Evolutionary conservation across 495 filamentous ascomycete genomes (phyloP), one percentile per base, ranked within the genome.

Genomic region (Penicillium daleae): DNA sequence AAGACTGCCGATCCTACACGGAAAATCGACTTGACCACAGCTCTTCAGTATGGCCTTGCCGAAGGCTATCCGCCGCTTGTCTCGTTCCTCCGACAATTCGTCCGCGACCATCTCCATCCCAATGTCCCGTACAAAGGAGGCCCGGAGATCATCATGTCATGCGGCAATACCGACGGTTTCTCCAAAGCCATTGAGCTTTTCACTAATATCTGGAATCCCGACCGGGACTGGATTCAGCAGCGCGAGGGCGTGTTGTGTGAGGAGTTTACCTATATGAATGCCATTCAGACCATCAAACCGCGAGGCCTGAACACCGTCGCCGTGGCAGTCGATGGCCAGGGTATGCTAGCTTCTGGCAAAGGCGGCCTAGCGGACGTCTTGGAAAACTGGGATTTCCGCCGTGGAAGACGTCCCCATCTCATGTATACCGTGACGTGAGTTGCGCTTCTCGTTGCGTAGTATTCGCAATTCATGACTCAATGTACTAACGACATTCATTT

Each of bases 381-480:
- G 31, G 82, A 86, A 44, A 91, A 90, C 65, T 97, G 93, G 93
- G 90, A 97, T 70, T 76, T 77, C 29, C 76, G 76, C 15, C 88
- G 82, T 63, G 92, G 92, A 0, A 86, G 85, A 65, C 80, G 89
- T 50, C 94, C 93, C 27, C 90, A 93, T 73, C 68, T 97, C 64
- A 84, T 97, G 83, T 97, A 97, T 65, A 96, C 92, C 17, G 89
- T 98, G 50, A 90, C 93, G 86, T 93, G 76, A 82, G 90, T 85
- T 17, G 60, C 21, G 27, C 2, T 44, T 54, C 51, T 21, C 13
- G 21, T 55, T 29, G 13, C 46, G 24, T 26, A 1, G 46, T 27
- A 29, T 27, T 26, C 46, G 24, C 46, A 29, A 29, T 50, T 0
- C 17, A 50, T 50, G 46, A 26, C 15, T 6, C 15, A 50, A 50